Conservation (phyloP, 495 filamentous ascomycete species). For the Hypoxylon perforatum region DNA sequence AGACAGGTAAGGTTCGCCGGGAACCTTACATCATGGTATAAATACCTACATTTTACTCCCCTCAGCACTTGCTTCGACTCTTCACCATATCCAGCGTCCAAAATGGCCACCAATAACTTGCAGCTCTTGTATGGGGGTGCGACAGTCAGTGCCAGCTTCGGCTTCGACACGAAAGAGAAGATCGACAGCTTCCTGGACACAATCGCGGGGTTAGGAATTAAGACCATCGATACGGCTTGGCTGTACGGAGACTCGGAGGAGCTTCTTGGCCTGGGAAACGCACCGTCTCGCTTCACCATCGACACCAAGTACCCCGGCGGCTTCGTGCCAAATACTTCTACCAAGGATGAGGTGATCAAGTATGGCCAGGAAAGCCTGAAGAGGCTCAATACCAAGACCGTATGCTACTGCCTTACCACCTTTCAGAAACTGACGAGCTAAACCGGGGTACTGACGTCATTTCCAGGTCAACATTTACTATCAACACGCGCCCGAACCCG, state of each 20-base stretch:
- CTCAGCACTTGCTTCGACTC: too few relatives aligned
- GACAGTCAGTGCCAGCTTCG: neutral
- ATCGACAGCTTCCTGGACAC: conserved; percentile 11
- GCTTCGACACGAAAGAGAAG: conserved; percentile 1
- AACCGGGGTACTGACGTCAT: neutral
- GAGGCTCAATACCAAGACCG: neutral
- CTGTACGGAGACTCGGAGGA: conserved; percentile 48
- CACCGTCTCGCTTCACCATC: conserved; percentile 45
- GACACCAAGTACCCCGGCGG: conserved; percentile 54
- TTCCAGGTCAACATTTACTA: conserved; percentile 46
- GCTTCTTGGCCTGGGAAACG: conserved; percentile 40
- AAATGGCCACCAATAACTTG: neutral
- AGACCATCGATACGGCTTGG: conserved; percentile 50
- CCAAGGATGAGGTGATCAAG: conserved; percentile 1
- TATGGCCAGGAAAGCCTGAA: conserved; percentile 2
- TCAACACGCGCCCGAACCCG: conserved; percentile 56
- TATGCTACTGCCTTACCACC: too few relatives aligned
- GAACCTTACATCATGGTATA: too few relatives aligned
- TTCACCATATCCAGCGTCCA: neutral
- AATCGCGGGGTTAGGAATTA: conserved; percentile 43
- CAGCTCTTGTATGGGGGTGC: neutral
- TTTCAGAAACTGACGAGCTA: too few relatives aligned
- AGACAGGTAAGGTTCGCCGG: too few relatives aligned
- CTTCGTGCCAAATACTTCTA: conserved; percentile 21
- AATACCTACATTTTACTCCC: too few relatives aligned